Conservation (phyloP, 1,284 basidiomycete genomes). For the Marasmius tenuissimus region DNA sequence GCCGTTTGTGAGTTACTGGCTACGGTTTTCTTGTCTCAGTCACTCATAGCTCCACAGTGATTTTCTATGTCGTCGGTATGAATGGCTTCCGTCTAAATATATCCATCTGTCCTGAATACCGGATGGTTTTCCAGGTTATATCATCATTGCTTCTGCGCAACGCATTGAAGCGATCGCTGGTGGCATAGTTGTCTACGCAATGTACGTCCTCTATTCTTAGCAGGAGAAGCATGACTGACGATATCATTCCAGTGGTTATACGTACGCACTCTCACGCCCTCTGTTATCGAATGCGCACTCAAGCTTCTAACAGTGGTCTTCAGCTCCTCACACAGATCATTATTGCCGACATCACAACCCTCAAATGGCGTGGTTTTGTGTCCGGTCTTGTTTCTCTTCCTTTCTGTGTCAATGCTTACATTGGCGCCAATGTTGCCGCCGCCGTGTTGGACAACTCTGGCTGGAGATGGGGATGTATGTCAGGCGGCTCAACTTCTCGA, state of each 20-base stretch:
- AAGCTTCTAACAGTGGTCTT: conserved; percentile 44
- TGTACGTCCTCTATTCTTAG: conserved; percentile 34
- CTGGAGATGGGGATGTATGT: conserved; percentile 79
- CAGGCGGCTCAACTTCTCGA: background rate
- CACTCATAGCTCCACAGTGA: conserved; percentile 31
- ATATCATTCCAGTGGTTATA: conserved; percentile 45
- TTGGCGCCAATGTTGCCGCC: conserved; percentile 70
- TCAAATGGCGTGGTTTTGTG: conserved; percentile 74
- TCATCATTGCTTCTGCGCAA: conserved; percentile 66
- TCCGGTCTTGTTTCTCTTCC: conserved; percentile 49
- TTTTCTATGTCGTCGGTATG: conserved; percentile 56
- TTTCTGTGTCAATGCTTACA: conserved; percentile 67
- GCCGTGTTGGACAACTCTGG: conserved; percentile 51
- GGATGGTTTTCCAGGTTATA: conserved; percentile 44
- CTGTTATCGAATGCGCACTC: background rate
- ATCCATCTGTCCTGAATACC: background rate
- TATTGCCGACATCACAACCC: conserved; percentile 79
- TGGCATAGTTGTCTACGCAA: conserved; percentile 59
- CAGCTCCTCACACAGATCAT: conserved; percentile 77
- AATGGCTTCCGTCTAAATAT: background rate
- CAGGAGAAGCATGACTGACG: conserved; percentile 1
- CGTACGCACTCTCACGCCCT: conserved; percentile 31
- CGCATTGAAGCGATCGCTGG: conserved; percentile 49
- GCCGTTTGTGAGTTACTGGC: conserved; percentile 53
- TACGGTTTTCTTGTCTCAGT: background rate